Evolutionary conservation across 2,329 filamentous ascomycete species (phyloP).

Genomic region (Metarhizium sp.): DNA sequence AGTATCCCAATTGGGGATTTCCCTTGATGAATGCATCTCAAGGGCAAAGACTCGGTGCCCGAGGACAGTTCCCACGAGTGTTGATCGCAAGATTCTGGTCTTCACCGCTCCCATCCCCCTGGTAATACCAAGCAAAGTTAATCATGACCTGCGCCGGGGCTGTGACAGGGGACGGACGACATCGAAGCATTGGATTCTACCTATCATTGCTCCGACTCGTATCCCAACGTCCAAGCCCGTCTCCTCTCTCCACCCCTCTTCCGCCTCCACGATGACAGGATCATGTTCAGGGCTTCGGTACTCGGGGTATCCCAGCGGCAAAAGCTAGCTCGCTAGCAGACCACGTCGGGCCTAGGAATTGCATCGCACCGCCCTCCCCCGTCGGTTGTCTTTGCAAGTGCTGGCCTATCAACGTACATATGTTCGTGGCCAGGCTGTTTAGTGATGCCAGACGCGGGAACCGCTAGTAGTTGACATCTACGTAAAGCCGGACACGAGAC

Average conservation of each 20-base stretch:
- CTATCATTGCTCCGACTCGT: neutral
- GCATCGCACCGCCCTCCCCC: neutral
- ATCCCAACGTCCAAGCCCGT: neutral
- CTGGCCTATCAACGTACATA: too few relatives aligned
- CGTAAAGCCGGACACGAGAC: too few relatives aligned
- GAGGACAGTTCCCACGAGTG: neutral
- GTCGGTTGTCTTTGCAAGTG: neutral
- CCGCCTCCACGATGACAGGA: constrained; percentile 3
- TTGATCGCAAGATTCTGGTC: neutral
- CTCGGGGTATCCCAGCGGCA: neutral
- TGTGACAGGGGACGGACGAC: constrained; percentile 1
- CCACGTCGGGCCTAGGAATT: neutral
- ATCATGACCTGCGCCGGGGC: neutral
- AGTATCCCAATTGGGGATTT: too few relatives aligned
- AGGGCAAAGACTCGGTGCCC: neutral
- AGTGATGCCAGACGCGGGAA: too few relatives aligned
- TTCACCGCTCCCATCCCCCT: constrained; percentile 4
- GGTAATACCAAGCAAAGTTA: neutral
- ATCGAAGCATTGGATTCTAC: neutral
- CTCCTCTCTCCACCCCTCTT: neutral
- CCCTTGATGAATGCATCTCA: too few relatives aligned
- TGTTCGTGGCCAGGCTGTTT: too few relatives aligned
- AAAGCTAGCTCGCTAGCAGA: neutral
- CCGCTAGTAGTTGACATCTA: too few relatives aligned
- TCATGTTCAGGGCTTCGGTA: neutral